Percentiles rank a stretch among this genome's conserved stretches.
phyloP scores from a whole-genome alignment of 225 moss, liverwort and hornwort genomes.

The Bryum argenteum region DNA sequence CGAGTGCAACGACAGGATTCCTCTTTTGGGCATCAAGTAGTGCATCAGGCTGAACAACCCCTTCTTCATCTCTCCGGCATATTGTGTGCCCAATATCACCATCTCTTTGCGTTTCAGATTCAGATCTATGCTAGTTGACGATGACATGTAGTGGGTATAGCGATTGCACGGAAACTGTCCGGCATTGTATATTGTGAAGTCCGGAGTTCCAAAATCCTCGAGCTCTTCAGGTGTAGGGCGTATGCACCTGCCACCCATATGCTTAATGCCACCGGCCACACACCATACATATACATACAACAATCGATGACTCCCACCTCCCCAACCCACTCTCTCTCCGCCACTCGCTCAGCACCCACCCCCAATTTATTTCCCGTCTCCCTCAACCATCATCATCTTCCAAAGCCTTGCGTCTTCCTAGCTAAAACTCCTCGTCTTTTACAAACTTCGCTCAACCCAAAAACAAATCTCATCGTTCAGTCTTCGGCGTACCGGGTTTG shows the following conservation, averaged over 20 bases:
- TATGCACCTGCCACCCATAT: constrained; percentile 99
- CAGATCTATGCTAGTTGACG: constrained; percentile 99
- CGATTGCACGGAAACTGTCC: constrained; percentile 99
- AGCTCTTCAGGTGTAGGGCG: constrained; percentile 99
- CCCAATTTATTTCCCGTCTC: constrained; percentile 18
- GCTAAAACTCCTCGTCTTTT: background rate
- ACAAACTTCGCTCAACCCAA: constrained; percentile 20
- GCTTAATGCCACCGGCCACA: constrained; percentile 88
- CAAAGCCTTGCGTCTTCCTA: background rate
- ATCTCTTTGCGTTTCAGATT: constrained; percentile 99
- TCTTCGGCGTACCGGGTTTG: constrained; percentile 57
- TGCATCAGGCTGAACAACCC: constrained; percentile 99
- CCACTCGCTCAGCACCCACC: constrained; percentile 2
- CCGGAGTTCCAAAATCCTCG: constrained; percentile 98
- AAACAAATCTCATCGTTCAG: constrained; percentile 31
- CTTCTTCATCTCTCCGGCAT: constrained; percentile 99
- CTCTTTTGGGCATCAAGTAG: constrained; percentile 99
- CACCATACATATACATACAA: constrained; percentile 56
- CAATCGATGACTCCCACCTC: constrained; percentile 31
- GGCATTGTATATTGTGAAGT: constrained; percentile 99
- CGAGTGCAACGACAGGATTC: constrained; percentile 99
- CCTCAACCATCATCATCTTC: constrained; percentile 2
- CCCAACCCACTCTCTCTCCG: constrained; percentile 14
- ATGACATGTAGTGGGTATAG: constrained; percentile 99
- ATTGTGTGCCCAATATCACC: constrained; percentile 99